phyloP scores from a whole-genome alignment of 305 asterid genomes.

The Fraxinus platypoda region DNA sequence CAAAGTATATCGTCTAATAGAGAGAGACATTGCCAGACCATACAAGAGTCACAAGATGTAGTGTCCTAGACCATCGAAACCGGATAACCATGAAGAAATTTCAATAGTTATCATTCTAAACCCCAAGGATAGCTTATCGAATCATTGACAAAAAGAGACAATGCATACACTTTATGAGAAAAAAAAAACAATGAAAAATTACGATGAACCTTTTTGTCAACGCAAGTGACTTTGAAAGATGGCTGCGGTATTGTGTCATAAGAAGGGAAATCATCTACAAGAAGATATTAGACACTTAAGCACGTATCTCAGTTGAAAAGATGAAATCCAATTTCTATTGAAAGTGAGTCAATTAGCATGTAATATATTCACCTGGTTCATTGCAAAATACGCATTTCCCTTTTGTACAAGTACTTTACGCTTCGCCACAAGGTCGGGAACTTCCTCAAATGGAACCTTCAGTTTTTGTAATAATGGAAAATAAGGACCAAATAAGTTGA shows the following conservation, averaged over 20 bases:
- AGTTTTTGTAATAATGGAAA: conserved; percentile 22
- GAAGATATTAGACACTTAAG: conserved; percentile 22
- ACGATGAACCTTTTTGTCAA: conserved; percentile 77
- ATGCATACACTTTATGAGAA: conserved; percentile 12
- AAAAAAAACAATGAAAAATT: not conserved
- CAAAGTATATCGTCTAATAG: not conserved
- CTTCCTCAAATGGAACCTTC: conserved; percentile 97
- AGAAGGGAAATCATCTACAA: conserved; percentile 82
- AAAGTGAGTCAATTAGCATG: conserved; percentile 18
- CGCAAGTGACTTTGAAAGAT: conserved; percentile 89
- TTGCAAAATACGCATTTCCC: conserved; percentile 89
- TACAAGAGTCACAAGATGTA: conserved; percentile 4
- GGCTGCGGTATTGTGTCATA: conserved; percentile 74
- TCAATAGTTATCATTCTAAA: not conserved
- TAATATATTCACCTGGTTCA: conserved; percentile 63
- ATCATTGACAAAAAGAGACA: conserved; percentile 11
- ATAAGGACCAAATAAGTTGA: conserved; percentile 22
- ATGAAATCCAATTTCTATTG: conserved; percentile 7
- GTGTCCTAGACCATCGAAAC: conserved; percentile 2
- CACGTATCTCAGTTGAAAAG: conserved; percentile 17
- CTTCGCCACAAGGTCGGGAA: conserved; percentile 83
- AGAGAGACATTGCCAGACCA: conserved; percentile 7
- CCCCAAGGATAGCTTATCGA: conserved; percentile 6
- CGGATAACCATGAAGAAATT: conserved; percentile 9
- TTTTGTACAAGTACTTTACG: conserved; percentile 77